phyloP scores from a whole-genome alignment of 2,329 filamentous ascomycete genomes.

The Hymenoscyphus albidus region DNA sequence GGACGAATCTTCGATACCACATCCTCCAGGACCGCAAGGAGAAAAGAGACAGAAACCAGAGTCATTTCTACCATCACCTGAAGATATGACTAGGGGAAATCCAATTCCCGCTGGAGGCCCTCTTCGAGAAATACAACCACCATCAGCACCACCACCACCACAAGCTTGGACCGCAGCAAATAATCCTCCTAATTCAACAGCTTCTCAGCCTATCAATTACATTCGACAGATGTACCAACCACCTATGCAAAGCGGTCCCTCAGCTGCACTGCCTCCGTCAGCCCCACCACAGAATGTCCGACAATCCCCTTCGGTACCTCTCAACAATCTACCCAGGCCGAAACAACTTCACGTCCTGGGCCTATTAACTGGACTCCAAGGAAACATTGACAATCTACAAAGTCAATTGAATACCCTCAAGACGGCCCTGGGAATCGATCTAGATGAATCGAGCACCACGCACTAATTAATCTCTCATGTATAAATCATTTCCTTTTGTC shows the following conservation, averaged over 20 bases:
- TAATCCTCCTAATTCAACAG: slow-evolving; percentile 5
- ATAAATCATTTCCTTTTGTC: not conserved
- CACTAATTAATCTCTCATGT: not conserved
- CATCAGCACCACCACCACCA: not conserved
- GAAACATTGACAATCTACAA: slow-evolving; percentile 26
- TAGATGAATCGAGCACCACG: slow-evolving; percentile 11
- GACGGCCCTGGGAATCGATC: slow-evolving; percentile 24
- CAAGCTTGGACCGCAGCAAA: slow-evolving; percentile 8
- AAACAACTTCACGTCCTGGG: slow-evolving; percentile 27
- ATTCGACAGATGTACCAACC: not conserved
- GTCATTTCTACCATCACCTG: not conserved
- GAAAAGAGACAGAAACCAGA: not conserved
- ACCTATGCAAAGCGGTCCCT: not conserved
- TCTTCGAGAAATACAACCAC: slow-evolving; percentile 1
- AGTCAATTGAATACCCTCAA: slow-evolving; percentile 27
- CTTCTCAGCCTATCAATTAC: slow-evolving; percentile 9
- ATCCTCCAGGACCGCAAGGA: not conserved
- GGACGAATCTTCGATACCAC: not conserved
- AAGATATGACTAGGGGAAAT: not conserved
- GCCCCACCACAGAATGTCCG: not conserved
- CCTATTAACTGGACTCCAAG: slow-evolving; percentile 24
- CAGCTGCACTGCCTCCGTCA: not conserved
- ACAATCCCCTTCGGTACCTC: slow-evolving; percentile 12
- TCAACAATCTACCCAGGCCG: slow-evolving; percentile 22
- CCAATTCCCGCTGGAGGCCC: not conserved